Base-by-base conservation (phyloP, 2,329 filamentous ascomycete genomes). In the Didymella pomorum region DNA sequence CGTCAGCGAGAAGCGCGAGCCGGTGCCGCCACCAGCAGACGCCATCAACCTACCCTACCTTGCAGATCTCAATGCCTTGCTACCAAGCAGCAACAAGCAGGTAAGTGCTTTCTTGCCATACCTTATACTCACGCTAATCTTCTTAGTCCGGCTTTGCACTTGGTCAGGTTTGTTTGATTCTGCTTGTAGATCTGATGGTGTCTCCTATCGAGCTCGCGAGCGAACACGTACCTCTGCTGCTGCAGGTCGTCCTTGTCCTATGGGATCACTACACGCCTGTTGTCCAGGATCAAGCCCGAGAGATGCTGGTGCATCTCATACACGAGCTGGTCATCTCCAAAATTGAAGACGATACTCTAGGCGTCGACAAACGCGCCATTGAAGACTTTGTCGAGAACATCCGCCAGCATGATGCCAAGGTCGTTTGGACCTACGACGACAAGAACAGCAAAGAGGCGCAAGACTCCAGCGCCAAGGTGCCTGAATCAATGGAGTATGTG, bases 181-280 rank as follows among this genome's bases (percentile, higher is more conserved):
- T 99, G 54, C 84, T 99, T 2, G 96, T 99, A 5, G 96, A 99
- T 75, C 82, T 99, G 41, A 96, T 99, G 86, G 93, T 99, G 11
- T 91, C 94, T 10, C 94, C 95, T 0, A 88, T 96, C 33, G 89
- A 93, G 50, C 82, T 98, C 16, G 84, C 86, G 2, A 83, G 87
- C 18, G 92, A 97, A 45, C 91, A 90, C 67, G 86, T 98, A 3
- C 92, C 94, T 1, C 85, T 96, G 25, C 81, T 99, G 20, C 81
- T 99, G 14, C 95, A 99, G 76, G 91, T 97, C 9, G 89, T 97
- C 5, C 89, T 94, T 12, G 92, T 98, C 3, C 84, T 98, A 1
- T 99, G 95, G 95, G 96, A 99, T 74, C 94, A 98, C 71, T 97
- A 99, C 71, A 97, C 92, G 1, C 88, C 92, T 3, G 86, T 97